Evolutionary conservation across 2,329 filamentous ascomycete species (phyloP).

Genomic region (Microsporum ferrugineum): DNA sequence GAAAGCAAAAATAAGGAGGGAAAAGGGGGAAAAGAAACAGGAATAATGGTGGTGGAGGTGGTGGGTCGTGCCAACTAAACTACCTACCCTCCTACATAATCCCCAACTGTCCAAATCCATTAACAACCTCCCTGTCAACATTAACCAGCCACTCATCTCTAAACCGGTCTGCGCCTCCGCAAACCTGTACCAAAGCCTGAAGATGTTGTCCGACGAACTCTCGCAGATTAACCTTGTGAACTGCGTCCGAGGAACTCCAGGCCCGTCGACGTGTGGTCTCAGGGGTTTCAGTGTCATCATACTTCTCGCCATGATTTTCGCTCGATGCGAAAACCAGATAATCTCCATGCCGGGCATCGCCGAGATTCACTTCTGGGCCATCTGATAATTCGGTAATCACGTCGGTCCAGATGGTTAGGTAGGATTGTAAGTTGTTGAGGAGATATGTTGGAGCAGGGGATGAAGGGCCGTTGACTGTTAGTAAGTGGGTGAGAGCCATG

Average conservation of each 20-base stretch:
- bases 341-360: slow-evolving; percentile 25
- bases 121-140: slow-evolving; percentile 33
- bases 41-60: not conserved
- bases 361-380: slow-evolving; percentile 28
- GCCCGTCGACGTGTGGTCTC: slow-evolving; percentile 32
- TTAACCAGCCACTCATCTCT: slow-evolving; percentile 34
- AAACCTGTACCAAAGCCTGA: slow-evolving; percentile 28
- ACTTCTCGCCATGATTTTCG: slow-evolving; percentile 22
- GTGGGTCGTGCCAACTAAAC: not conserved
- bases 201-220: slow-evolving; percentile 34
- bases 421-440: slow-evolving; percentile 35
- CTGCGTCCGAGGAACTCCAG: slow-evolving; percentile 31
- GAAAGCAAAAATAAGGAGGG: not conserved
- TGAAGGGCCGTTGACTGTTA: slow-evolving; percentile 28
- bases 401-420: slow-evolving; percentile 38
- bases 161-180: slow-evolving; percentile 33
- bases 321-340: slow-evolving; percentile 28
- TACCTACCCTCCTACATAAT: slow-evolving; percentile 7
- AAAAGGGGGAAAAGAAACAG: not conserved
- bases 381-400: slow-evolving; percentile 36
- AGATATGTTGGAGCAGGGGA: slow-evolving; percentile 31
- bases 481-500: slow-evolving; percentile 36
- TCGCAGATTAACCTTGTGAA: slow-evolving; percentile 36
- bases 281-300: slow-evolving; percentile 28
- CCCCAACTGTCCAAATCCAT: slow-evolving; percentile 17